These are phyloP conservation scores for Penicillium riverlandense DNA, from an alignment of 495 filamentous ascomycete species.

Conservation along the genomic window DNA sequence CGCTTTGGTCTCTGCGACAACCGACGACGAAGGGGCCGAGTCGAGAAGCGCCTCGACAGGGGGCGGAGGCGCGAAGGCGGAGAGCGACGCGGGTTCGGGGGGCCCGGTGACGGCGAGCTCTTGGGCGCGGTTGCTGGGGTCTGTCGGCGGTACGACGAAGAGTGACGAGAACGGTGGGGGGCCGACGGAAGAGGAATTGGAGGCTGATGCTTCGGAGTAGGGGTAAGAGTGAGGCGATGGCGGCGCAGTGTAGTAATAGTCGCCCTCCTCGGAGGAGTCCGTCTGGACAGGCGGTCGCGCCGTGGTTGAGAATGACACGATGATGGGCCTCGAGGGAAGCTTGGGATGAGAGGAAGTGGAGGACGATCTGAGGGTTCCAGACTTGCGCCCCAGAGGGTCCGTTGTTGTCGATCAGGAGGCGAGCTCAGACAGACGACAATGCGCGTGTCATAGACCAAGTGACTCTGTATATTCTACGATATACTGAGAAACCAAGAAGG, in stretches of 20 bases:
- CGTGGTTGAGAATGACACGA: constrained; percentile 44
- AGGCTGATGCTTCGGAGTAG: constrained; percentile 61
- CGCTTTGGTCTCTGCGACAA: constrained; percentile 76
- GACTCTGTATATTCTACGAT: too few species aligned
- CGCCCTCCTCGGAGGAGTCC: constrained; percentile 40
- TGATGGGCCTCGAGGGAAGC: neutral
- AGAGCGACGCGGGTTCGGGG: constrained; percentile 49
- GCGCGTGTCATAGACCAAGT: too few species aligned
- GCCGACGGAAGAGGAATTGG: constrained; percentile 41
- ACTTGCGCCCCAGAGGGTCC: constrained; percentile 13
- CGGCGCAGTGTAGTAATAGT: constrained; percentile 48
- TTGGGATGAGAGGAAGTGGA: too few species aligned
- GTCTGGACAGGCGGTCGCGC: constrained; percentile 49
- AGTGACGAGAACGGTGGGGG: constrained; percentile 62
- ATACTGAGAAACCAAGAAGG: neutral
- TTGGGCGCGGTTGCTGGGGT: constrained; percentile 29
- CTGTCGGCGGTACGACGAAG: constrained; percentile 38
- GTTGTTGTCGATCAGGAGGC: constrained; percentile 25
- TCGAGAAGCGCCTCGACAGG: constrained; percentile 33
- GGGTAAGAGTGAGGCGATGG: constrained; percentile 59
- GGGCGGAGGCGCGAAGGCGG: constrained; percentile 46
- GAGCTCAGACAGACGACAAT: neutral
- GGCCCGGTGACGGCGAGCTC: constrained; percentile 52
- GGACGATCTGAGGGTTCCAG: constrained; percentile 6
- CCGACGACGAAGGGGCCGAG: constrained; percentile 43